Evolutionary conservation across 2,329 filamentous ascomycete species (phyloP).

Genomic region (Stagonosporopsis tanaceti): DNA sequence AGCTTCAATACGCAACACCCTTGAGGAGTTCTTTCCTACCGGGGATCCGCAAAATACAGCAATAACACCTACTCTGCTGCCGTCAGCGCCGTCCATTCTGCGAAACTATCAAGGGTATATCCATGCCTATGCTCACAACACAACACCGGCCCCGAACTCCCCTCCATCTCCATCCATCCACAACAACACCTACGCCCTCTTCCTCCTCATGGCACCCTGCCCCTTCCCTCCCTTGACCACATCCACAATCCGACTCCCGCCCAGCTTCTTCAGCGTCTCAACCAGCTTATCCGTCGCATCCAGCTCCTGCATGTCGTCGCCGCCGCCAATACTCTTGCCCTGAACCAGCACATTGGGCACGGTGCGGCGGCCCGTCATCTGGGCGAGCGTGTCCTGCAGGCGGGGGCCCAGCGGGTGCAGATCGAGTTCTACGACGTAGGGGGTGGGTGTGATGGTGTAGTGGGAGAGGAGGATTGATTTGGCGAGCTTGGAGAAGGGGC

Average conservation of each 20-base stretch:
- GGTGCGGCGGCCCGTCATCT: slow-evolving; percentile 80
- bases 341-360: slow-evolving; percentile 93
- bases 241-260: slow-evolving; percentile 65
- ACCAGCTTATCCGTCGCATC: slow-evolving; percentile 69
- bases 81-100: slow-evolving; percentile 14
- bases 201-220: slow-evolving; percentile 1
- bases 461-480: slow-evolving; percentile 85
- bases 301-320: slow-evolving; percentile 82
- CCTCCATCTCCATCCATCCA: not conserved
- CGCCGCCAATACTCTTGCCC: slow-evolving; percentile 86
- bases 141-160: too few relatives aligned
- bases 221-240: slow-evolving; percentile 15
- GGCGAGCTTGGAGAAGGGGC: slow-evolving; percentile 83
- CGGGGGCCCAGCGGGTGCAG: slow-evolving; percentile 75
- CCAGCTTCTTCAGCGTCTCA: slow-evolving; percentile 75
- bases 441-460: slow-evolving; percentile 82
- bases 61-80: not conserved
- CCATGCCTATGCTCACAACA: slow-evolving; percentile 11
- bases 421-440: slow-evolving; percentile 91
- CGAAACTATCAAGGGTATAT: slow-evolving; percentile 24
- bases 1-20: too few relatives aligned
- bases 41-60: not conserved
- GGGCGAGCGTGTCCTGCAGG: slow-evolving; percentile 75
- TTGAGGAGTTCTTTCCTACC: not conserved
- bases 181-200: slow-evolving; percentile 1